phyloP scores from a whole-genome alignment of 805 yeast genomes.

The Ogataea zsoltii region DNA sequence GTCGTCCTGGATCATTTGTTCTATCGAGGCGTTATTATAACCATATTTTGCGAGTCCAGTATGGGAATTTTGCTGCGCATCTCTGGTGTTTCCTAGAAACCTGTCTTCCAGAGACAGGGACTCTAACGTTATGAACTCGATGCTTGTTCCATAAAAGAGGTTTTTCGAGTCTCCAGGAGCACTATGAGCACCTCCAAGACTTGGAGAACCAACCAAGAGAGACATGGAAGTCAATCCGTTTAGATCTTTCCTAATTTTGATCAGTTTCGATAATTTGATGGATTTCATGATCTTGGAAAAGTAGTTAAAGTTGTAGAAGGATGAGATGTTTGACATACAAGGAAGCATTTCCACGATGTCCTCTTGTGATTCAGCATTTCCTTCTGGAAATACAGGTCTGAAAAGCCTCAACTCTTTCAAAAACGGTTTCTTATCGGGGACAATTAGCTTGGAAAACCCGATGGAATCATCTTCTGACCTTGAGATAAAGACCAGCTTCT shows the following conservation, averaged over 20 bases:
- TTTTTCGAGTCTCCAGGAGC: conserved; percentile 16
- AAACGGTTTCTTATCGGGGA: conserved; percentile 63
- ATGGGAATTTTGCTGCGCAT: too few relatives aligned
- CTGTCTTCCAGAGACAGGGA: conserved; percentile 27
- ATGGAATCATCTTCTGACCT: conserved; percentile 56
- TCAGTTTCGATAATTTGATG: conserved; percentile 49
- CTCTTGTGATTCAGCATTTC: not conserved
- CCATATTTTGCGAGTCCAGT: conserved; percentile 18
- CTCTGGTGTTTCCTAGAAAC: not conserved
- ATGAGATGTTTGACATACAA: conserved; percentile 36
- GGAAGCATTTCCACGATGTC: conserved; percentile 20
- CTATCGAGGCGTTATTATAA: conserved; percentile 29
- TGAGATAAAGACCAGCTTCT: conserved; percentile 58
- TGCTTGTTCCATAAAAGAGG: conserved; percentile 29
- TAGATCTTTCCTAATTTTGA: conserved; percentile 55
- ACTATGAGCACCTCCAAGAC: conserved; percentile 5
- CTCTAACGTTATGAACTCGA: conserved; percentile 34
- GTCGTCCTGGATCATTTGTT: conserved; percentile 35
- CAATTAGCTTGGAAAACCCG: conserved; percentile 65
- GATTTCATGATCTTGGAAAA: conserved; percentile 52
- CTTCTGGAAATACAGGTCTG: conserved; percentile 23
- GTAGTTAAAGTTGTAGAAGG: conserved; percentile 50
- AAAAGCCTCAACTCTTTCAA: conserved; percentile 58
- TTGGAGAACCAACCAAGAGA: conserved; percentile 24
- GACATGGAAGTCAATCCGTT: conserved; percentile 42